phyloP scores from a whole-genome alignment of 352 stramenopile genomes.

The Globisporangium canariense region DNA sequence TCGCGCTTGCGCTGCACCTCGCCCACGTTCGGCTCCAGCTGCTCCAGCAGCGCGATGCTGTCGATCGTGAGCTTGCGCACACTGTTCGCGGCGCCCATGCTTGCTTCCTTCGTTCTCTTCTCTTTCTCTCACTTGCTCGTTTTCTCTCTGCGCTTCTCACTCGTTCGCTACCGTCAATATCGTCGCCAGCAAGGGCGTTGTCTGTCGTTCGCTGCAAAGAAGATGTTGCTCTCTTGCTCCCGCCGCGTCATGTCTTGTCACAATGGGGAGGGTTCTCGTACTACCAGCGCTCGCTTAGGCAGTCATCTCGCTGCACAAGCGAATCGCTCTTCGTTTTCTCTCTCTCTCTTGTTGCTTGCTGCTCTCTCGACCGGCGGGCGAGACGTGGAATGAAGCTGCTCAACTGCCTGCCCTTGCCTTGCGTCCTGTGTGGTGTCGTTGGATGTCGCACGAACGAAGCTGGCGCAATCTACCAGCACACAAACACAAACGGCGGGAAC shows the following conservation, averaged over 20 bases:
- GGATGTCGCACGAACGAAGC: constrained; percentile 18
- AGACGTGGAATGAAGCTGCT: constrained; percentile 1
- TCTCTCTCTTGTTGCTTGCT: neutral
- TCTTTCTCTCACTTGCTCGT: constrained; percentile 4
- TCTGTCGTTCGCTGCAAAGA: constrained; percentile 9
- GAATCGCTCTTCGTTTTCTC: neutral
- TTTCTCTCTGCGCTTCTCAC: constrained; percentile 9
- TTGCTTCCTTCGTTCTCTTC: constrained; percentile 12
- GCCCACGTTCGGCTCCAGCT: constrained; percentile 64
- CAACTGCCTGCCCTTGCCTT: neutral
- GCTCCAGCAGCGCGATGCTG: constrained; percentile 73
- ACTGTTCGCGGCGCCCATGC: constrained; percentile 78
- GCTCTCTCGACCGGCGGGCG: constrained; percentile 1
- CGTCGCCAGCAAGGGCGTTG: constrained; percentile 8
- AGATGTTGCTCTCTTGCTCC: constrained; percentile 11
- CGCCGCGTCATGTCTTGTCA: constrained; percentile 30
- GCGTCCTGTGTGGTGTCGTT: constrained; percentile 3
- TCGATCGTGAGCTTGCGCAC: constrained; percentile 80
- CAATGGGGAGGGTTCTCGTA: constrained; percentile 1
- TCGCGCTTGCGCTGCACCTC: constrained; percentile 52
- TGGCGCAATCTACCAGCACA: constrained; percentile 13
- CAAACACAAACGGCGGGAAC: too few species aligned
- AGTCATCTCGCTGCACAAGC: constrained; percentile 22
- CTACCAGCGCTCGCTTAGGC: constrained; percentile 21
- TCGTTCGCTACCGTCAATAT: constrained; percentile 10